Evolutionary conservation across 495 filamentous ascomycete species (phyloP).

Genomic region (Penicillium steckii): DNA sequence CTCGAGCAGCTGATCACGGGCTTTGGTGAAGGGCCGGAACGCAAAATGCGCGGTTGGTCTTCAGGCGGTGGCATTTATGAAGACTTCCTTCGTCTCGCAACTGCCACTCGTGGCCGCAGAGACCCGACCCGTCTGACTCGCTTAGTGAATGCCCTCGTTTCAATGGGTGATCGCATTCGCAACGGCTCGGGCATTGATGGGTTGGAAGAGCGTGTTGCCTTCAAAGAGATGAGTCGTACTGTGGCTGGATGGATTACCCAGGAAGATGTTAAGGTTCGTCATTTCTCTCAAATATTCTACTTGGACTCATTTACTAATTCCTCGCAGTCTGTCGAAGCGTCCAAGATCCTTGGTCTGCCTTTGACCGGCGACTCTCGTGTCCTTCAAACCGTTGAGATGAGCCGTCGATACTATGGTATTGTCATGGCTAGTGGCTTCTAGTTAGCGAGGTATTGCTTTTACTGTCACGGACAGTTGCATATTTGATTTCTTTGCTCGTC

Average conservation of each 20-base stretch:
- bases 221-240: conserved; percentile 61
- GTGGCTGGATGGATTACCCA: conserved; percentile 60
- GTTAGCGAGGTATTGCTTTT: conserved; percentile 1
- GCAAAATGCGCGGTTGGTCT: conserved; percentile 61
- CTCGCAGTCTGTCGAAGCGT: conserved; percentile 36
- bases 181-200: conserved; percentile 55
- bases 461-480: not conserved
- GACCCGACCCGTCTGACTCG: conserved; percentile 50
- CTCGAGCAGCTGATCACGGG: conserved; percentile 62
- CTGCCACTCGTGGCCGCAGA: conserved; percentile 33
- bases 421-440: conserved; percentile 50
- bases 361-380: conserved; percentile 70
- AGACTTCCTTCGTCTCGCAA: conserved; percentile 67
- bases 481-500: not conserved
- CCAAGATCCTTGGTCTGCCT: conserved; percentile 62
- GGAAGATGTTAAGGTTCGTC: conserved; percentile 59
- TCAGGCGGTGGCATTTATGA: conserved; percentile 78
- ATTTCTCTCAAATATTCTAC: not conserved
- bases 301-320: conserved; percentile 15
- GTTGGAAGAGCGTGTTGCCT: conserved; percentile 78
- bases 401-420: conserved; percentile 62
- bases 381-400: conserved; percentile 65
- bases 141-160: conserved; percentile 62
- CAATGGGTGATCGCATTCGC: conserved; percentile 55
- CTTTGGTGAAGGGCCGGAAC: conserved; percentile 57